phyloP scores from a whole-genome alignment of 371 early-diverging fungal species.

The Mortierella sp. region DNA sequence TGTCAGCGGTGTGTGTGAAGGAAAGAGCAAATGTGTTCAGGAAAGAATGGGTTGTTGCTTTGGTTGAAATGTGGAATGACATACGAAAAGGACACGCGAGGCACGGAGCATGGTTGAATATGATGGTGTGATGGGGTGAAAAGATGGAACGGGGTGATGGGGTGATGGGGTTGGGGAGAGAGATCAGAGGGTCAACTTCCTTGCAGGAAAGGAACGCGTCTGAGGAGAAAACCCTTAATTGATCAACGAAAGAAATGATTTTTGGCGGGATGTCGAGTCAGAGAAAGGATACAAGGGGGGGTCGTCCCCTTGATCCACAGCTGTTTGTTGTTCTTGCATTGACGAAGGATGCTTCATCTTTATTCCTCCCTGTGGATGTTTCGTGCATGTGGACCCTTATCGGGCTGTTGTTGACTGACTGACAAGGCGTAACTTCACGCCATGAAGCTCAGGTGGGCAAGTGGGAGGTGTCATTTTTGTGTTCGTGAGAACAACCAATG shows the following conservation, averaged over 20 bases:
- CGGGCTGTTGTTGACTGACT: background rate
- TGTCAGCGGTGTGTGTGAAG: background rate
- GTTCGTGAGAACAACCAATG: background rate
- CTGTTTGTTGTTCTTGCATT: background rate
- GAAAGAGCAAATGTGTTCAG: background rate
- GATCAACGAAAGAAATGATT: background rate
- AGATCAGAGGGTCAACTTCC: background rate
- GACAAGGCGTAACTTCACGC: background rate
- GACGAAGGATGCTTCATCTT: background rate
- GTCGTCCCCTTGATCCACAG: too few species aligned
- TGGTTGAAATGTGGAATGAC: background rate
- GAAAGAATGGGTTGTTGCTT: background rate
- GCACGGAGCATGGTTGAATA: slow-evolving; percentile 28
- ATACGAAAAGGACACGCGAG: slow-evolving; percentile 33
- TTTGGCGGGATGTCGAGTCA: too few species aligned
- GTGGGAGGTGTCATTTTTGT: background rate
- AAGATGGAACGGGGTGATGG: background rate
- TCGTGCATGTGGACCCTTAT: background rate
- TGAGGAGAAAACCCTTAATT: background rate
- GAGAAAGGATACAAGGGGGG: too few species aligned
- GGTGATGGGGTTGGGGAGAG: background rate
- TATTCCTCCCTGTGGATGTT: background rate
- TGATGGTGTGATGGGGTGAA: background rate
- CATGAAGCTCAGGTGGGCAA: background rate
- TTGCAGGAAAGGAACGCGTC: background rate